These are phyloP conservation scores for Rickenella mellea DNA, from an alignment of 768 basidiomycete genomes.

Conservation along the genomic window DNA sequence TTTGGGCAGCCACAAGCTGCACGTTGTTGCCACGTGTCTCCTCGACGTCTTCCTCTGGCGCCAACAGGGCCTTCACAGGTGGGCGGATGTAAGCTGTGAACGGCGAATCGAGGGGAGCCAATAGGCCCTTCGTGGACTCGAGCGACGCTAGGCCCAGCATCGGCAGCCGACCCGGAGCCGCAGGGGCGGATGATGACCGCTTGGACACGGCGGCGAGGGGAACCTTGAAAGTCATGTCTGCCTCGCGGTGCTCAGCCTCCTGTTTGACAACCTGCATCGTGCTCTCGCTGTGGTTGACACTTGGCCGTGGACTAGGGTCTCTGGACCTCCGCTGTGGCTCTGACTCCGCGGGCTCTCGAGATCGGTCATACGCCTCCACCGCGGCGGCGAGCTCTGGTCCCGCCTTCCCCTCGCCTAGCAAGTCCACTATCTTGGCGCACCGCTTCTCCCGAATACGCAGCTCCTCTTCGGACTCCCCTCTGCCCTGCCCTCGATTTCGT, in stretches of 20 bases:
- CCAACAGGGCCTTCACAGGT: too few relatives aligned
- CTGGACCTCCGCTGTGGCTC: constrained; percentile 5
- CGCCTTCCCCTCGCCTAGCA: constrained; percentile 58
- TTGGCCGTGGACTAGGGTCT: background rate
- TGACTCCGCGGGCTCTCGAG: constrained; percentile 1
- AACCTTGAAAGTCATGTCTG: constrained; percentile 27
- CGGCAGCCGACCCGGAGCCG: too few relatives aligned
- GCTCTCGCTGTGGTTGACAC: background rate
- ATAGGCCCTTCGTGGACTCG: too few relatives aligned
- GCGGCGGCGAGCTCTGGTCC: constrained; percentile 53
- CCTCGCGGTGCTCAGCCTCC: constrained; percentile 3
- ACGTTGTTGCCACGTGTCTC: too few relatives aligned
- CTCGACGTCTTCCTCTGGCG: too few relatives aligned
- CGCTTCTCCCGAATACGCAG: constrained; percentile 47
- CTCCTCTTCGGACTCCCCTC: constrained; percentile 27
- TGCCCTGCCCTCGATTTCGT: constrained; percentile 8
- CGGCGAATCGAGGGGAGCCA: too few relatives aligned
- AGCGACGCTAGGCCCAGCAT: too few relatives aligned
- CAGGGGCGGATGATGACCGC: constrained; percentile 52
- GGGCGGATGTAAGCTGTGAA: too few relatives aligned
- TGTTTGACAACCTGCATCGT: background rate
- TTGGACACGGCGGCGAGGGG: constrained; percentile 59
- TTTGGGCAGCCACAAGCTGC: too few relatives aligned
- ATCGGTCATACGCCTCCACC: constrained; percentile 53
- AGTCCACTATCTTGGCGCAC: constrained; percentile 57